Base-by-base conservation (phyloP, 352 stramenopile genomes). In the Blastocystis hominis region DNA sequence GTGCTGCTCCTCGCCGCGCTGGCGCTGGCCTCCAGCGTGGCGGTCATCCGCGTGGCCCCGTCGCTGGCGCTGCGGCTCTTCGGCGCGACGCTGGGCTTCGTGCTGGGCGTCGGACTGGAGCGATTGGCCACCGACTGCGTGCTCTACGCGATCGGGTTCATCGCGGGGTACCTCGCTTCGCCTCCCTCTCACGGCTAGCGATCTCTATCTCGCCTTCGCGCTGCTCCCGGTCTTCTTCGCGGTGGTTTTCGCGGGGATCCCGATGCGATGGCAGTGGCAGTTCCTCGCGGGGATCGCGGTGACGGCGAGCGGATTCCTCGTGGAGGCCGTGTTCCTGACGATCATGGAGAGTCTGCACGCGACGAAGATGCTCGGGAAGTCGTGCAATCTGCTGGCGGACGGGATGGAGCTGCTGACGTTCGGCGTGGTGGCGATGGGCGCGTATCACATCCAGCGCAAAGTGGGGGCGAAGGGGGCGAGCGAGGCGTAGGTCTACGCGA, bases 401-500 rank as follows among this genome's bases (percentile, higher is more conserved):
- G 20, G 50, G 9, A 6, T 84, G 17, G 54, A 24, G 17, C 13
- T 84, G 40, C 3, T 66, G 17, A 13, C 30, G 7, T 5, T 66
- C 13, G 6, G 10, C 13, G 20, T 69, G 9, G 15, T 84, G 40
- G 38, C 36, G 3, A 9, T 20, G 0, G 17, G 24, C 53, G 9
- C 62, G 5, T 84, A 40, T 64, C 53, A 42, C 38, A 54, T 68
- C 24, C 72, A 84, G 72, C 46, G 46, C 17, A 56, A 84, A 7
- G 72, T 84, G 42, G 17, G 34, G 38, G 40, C 15, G 36, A 4
- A 10, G 42, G 24, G 2, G 38, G 1, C 2, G 36, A 0, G 30
- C 40, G 17, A 50, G 34, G 17, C n/a, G 50, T 84, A 84, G 72
- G 46, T 84, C 10, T 69, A 68, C 56, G 66, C 72, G 20, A 40